phyloP scores from a whole-genome alignment of 495 filamentous ascomycete species.

The Aspergillus bridgeri region DNA sequence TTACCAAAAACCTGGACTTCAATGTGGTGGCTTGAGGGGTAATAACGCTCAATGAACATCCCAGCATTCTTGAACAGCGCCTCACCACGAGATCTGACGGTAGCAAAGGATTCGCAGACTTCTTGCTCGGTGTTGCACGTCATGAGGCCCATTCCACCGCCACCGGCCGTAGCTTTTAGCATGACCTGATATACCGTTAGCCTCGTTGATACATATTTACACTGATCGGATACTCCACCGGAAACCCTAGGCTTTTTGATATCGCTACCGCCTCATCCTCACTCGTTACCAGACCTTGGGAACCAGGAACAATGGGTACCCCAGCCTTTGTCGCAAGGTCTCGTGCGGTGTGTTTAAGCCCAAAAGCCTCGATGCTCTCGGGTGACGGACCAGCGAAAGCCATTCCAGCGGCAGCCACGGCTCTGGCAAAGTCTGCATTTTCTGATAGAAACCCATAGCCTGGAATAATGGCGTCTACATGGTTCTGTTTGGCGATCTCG shows the following conservation, averaged over 20 bases:
- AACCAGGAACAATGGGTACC: slow-evolving; percentile 54
- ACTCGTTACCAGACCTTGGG: slow-evolving; percentile 41
- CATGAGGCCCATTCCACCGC: slow-evolving; percentile 55
- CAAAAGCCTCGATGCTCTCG: slow-evolving; percentile 52
- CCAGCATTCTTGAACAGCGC: slow-evolving; percentile 45
- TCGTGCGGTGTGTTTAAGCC: slow-evolving; percentile 55
- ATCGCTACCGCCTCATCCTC: slow-evolving; percentile 44
- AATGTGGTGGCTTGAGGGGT: slow-evolving; percentile 41
- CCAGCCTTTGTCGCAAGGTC: slow-evolving; percentile 47
- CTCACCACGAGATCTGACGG: slow-evolving; percentile 36
- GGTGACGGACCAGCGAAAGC: slow-evolving; percentile 53
- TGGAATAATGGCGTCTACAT: slow-evolving; percentile 50
- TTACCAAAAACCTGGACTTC: slow-evolving; percentile 49
- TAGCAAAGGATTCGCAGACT: slow-evolving; percentile 34
- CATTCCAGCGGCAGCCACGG: slow-evolving; percentile 46
- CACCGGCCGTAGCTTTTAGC: slow-evolving; percentile 56
- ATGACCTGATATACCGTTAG: slow-evolving; percentile 34
- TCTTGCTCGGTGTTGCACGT: slow-evolving; percentile 35
- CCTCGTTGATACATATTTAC: neutral
- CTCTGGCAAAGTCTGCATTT: slow-evolving; percentile 53
- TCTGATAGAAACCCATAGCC: slow-evolving; percentile 60
- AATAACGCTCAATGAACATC: slow-evolving; percentile 45
- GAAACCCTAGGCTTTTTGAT: slow-evolving; percentile 47
- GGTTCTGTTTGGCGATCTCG: slow-evolving; percentile 39
- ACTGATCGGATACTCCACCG: slow-evolving; percentile 22